Evolutionary conservation across 345 rosid genomes (phyloP), one percentile per base, ranked within the genome.

Genomic region (Ceriops zippeliana): DNA sequence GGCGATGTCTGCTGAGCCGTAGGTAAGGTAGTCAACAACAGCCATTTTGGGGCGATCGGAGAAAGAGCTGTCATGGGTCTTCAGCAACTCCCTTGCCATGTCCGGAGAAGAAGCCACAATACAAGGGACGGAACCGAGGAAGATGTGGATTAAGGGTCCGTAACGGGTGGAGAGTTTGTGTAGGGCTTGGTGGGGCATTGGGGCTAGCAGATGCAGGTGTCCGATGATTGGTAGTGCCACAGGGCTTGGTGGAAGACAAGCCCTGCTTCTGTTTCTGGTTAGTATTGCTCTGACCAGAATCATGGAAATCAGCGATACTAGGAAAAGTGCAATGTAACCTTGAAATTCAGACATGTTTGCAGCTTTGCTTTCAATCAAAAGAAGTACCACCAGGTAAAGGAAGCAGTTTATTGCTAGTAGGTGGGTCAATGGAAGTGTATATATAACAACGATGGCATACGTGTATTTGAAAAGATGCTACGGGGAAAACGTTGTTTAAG

Each of bases 101-200:
- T 86, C 87, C 0, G 91, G 83, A 4, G 91, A 80, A 62, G 87
- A 85, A 75, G 83, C 85, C n/a, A 84, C 84, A 24, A 84, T 74
- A 24, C 87, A 77, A 20, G 92, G 83, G 52, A 80, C 68, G 6
- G 85, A 86, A 1, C 92, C 89, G 7, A 86, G 87, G 63, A 42
- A 75, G 61, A 87, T 21, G 67, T 80, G 85, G 61, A 89, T 80
- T 37, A 89, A 75, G 46, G 90, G 85, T 67, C 92, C 92, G 5
- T 83, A 80, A 62, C 67, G 70, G 66, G 35, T 57, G 21, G 90
- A 83, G 32, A 88, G 90, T 59, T 81, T 86, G 75, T 85, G 84
- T 65, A 88, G 78, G 60, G 84, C 83, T 73, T 87, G 87, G 71
- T 88, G 91, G 34, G 87, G 86, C 22, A 86, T 76, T 0, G 86